Percentiles rank a stretch among this genome's conserved stretches.
Evolutionary conservation across 2,329 filamentous ascomycete genomes (phyloP).

Genomic region (Coniochaeta prunicola): DNA sequence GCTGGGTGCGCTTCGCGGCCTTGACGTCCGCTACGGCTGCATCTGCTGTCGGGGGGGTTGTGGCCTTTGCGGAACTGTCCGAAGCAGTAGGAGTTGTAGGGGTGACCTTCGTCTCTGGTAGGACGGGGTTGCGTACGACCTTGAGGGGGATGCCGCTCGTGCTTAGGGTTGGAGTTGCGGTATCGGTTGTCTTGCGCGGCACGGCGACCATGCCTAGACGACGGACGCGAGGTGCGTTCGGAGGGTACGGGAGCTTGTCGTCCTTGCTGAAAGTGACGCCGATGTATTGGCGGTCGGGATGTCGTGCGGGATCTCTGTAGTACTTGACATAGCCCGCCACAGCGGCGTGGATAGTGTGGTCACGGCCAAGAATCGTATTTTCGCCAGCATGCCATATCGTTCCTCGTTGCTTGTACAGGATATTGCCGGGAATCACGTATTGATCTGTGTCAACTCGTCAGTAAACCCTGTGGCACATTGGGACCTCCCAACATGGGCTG

Average conservation of each 20-base stretch:
- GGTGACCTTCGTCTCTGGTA: constrained; percentile 4
- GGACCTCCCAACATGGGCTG: no score
- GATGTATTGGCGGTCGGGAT: constrained; percentile 89
- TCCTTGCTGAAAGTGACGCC: constrained; percentile 82
- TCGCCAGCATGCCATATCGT: constrained; percentile 93
- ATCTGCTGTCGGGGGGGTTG: constrained; percentile 3
- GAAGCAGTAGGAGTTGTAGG: background rate
- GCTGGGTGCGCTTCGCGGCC: constrained; percentile 3
- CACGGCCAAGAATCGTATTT: constrained; percentile 89
- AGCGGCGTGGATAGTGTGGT: constrained; percentile 90
- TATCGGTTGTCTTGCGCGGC: constrained; percentile 25
- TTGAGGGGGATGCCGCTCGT: constrained; percentile 24
- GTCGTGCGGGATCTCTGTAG: constrained; percentile 78
- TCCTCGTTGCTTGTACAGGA: constrained; percentile 94
- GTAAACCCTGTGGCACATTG: background rate
- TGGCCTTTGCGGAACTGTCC: background rate
- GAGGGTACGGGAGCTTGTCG: constrained; percentile 70
- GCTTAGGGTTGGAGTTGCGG: constrained; percentile 26
- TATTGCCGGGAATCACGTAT: constrained; percentile 92
- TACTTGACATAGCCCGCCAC: constrained; percentile 90
- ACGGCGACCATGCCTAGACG: constrained; percentile 64
- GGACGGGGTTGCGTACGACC: constrained; percentile 19
- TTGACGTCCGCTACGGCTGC: background rate
- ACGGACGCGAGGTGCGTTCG: constrained; percentile 65
- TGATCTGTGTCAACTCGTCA: constrained; percentile 53